Evolutionary conservation across 2,329 filamentous ascomycete genomes (phyloP).

Genomic region (Blastomyces gilchristii): DNA sequence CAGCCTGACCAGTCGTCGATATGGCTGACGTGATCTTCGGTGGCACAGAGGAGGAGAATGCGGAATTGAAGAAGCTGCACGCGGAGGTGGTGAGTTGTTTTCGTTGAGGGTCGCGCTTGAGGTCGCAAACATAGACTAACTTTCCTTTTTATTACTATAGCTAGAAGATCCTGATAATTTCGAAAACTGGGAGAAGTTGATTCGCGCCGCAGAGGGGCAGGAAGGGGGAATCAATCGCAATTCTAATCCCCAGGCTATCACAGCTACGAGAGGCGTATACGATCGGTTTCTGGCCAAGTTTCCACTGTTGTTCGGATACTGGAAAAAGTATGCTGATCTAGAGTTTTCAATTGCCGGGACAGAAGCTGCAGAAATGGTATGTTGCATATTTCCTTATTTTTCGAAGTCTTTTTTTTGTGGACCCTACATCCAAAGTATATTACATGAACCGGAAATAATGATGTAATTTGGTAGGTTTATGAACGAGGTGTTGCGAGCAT

Average conservation of each 20-base stretch:
- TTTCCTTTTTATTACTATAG: constrained; percentile 28
- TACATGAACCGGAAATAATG: constrained; percentile 1
- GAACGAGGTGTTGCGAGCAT: constrained; percentile 92
- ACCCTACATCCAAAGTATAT: background rate
- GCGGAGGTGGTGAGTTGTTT: constrained; percentile 59
- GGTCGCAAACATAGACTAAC: background rate
- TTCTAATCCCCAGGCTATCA: constrained; percentile 86
- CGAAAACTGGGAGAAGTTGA: constrained; percentile 87
- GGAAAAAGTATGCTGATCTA: constrained; percentile 98
- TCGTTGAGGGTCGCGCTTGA: constrained; percentile 12
- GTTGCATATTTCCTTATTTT: constrained; percentile 17
- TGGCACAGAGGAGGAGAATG: constrained; percentile 68
- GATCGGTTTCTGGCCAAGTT: constrained; percentile 92
- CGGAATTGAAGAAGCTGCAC: constrained; percentile 69
- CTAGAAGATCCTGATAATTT: constrained; percentile 74
- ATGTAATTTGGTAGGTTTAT: constrained; percentile 55
- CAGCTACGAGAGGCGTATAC: constrained; percentile 75
- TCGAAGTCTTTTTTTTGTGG: background rate
- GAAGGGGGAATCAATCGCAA: constrained; percentile 94
- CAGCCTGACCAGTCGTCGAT: constrained; percentile 12
- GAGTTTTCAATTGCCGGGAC: constrained; percentile 96
- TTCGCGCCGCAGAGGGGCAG: constrained; percentile 68
- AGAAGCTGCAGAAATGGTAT: constrained; percentile 92
- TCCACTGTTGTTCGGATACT: constrained; percentile 92
- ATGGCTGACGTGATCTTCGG: constrained; percentile 69